Conservation (phyloP, 2,329 filamentous ascomycete genomes). For the Escovopsis sp. region DNA sequence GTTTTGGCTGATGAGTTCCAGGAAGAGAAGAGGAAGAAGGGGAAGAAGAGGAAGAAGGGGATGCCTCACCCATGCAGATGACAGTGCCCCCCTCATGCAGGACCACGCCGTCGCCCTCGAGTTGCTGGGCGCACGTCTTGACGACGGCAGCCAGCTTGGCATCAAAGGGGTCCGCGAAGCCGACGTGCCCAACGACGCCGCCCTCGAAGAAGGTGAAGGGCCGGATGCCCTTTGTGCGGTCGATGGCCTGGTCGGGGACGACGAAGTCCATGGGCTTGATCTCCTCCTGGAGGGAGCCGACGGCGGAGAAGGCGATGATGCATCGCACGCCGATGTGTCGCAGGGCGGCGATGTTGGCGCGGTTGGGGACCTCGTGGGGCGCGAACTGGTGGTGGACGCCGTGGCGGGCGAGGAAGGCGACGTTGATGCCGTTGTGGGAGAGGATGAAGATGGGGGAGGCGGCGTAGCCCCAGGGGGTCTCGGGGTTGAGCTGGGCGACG, state of each 20-base stretch:
- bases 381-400: conserved; percentile 78
- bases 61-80: conserved; percentile 66
- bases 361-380: conserved; percentile 86
- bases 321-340: conserved; percentile 77
- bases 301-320: conserved; percentile 88
- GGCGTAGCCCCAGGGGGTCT: conserved; percentile 80
- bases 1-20: background rate
- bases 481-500: conserved; percentile 60
- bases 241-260: conserved; percentile 89
- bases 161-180: conserved; percentile 94
- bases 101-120: conserved; percentile 72
- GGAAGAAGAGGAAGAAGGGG: background rate
- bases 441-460: conserved; percentile 69
- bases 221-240: conserved; percentile 87
- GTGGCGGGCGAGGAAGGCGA: conserved; percentile 92
- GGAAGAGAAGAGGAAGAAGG: background rate
- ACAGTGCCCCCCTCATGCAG: conserved; percentile 75
- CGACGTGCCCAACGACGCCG: conserved; percentile 84
- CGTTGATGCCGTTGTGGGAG: conserved; percentile 64
- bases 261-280: conserved; percentile 96
- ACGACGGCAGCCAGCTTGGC: conserved; percentile 61
- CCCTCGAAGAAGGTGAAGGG: conserved; percentile 93
- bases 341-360: conserved; percentile 96
- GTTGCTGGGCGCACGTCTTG: conserved; percentile 54
- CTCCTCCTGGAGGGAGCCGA: conserved; percentile 81